Percentiles rank a stretch among this genome's conserved stretches.
Evolutionary conservation across 768 basidiomycete genomes (phyloP).

Genomic region (Boletus sp.): DNA sequence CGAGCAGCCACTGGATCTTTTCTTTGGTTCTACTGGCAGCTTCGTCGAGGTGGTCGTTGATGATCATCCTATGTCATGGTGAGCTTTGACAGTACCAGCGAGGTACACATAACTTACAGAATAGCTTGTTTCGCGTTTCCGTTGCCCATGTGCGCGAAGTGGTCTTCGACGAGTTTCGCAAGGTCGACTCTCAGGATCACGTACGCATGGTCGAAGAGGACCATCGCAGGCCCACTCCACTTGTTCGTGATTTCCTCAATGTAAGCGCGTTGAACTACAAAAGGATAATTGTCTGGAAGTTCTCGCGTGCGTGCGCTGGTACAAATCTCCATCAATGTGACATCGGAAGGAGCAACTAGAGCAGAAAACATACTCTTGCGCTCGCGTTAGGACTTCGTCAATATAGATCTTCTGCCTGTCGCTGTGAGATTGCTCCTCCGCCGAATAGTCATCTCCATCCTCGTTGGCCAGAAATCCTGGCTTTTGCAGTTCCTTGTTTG

Average conservation of each 20-base stretch:
- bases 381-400: constrained; percentile 49
- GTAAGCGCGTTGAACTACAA: constrained; percentile 52
- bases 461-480: constrained; percentile 40
- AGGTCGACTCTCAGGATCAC: constrained; percentile 39
- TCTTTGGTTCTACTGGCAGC: constrained; percentile 39
- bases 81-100: neutral
- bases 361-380: constrained; percentile 42
- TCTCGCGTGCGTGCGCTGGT: constrained; percentile 68
- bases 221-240: constrained; percentile 49
- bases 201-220: constrained; percentile 43
- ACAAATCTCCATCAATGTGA: neutral
- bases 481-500: constrained; percentile 1
- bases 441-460: constrained; percentile 27
- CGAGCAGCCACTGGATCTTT: constrained; percentile 48
- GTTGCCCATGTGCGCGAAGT: constrained; percentile 54
- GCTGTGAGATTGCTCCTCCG: neutral
- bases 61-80: constrained; percentile 38
- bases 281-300: constrained; percentile 66
- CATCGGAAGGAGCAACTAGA: neutral
- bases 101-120: constrained; percentile 30
- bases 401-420: constrained; percentile 38
- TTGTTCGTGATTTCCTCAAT: constrained; percentile 43
- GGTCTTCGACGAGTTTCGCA: constrained; percentile 40
- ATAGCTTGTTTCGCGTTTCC: constrained; percentile 53
- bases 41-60: constrained; percentile 49